phyloP scores from a whole-genome alignment of 306 rosid genomes.

The Prunus mongolica region DNA sequence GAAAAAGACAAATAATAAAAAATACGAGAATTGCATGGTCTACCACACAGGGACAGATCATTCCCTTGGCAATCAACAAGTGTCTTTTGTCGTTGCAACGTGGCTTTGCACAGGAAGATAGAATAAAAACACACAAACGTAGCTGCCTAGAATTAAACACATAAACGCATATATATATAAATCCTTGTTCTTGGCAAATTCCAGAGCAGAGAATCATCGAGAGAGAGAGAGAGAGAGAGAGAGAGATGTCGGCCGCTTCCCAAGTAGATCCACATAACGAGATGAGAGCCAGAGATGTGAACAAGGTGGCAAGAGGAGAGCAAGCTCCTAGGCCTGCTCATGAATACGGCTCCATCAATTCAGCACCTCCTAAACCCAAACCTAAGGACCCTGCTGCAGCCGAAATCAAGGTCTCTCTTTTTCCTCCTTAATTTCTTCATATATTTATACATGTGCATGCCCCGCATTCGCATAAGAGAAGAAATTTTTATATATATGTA shows the following conservation, averaged over 20 bases:
- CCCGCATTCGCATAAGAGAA: no score
- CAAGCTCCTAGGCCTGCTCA: slow-evolving; percentile 57
- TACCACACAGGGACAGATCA: background rate
- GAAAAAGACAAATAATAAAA: no score
- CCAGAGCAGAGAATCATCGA: no score
- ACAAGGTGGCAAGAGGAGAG: slow-evolving; percentile 43
- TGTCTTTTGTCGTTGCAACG: background rate
- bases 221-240: no score
- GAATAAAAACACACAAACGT: no score
- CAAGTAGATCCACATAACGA: slow-evolving; percentile 47
- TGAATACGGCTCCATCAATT: slow-evolving; percentile 47
- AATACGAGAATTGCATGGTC: background rate
- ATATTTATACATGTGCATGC: no score
- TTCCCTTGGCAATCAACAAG: background rate
- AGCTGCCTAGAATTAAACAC: no score
- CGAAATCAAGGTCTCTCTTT: background rate
- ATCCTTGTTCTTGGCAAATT: no score
- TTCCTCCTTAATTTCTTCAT: background rate
- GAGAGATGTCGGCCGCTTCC: slow-evolving; percentile 25
- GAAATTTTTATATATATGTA: no score
- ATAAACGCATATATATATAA: no score
- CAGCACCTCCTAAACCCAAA: slow-evolving; percentile 22
- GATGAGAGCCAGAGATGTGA: slow-evolving; percentile 52
- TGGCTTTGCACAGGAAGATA: background rate
- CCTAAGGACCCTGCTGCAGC: background rate